phyloP scores from a whole-genome alignment of 192 early-diverging fungal species.

The Coemansia sp. region DNA sequence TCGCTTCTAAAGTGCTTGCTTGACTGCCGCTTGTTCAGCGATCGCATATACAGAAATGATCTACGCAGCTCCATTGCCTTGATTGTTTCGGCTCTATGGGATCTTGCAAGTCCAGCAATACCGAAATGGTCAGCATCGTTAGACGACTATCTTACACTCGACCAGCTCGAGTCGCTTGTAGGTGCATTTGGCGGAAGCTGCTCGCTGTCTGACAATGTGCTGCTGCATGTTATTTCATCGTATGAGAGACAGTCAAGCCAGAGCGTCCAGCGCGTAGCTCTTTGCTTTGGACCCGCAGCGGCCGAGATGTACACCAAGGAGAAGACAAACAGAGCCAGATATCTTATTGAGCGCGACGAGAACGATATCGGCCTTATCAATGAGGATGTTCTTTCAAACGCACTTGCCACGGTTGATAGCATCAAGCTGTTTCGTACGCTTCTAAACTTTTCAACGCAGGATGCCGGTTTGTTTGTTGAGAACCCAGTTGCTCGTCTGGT shows the following conservation, averaged over 20 bases:
- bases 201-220: slow-evolving; percentile 19
- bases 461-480: background rate
- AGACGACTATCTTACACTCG: slow-evolving; percentile 41
- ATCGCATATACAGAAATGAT: slow-evolving; percentile 13
- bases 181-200: slow-evolving; percentile 43
- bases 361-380: slow-evolving; percentile 42
- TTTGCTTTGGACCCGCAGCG: slow-evolving; percentile 44
- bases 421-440: slow-evolving; percentile 30
- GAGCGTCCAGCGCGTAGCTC: slow-evolving; percentile 38
- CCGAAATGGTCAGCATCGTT: slow-evolving; percentile 48
- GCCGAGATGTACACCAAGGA: slow-evolving; percentile 20
- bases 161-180: slow-evolving; percentile 46
- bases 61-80: slow-evolving; percentile 20
- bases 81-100: slow-evolving; percentile 29
- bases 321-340: slow-evolving; percentile 27
- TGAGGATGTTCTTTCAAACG: slow-evolving; percentile 31
- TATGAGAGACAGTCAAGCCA: slow-evolving; percentile 46
- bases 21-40: slow-evolving; percentile 34
- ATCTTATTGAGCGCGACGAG: slow-evolving; percentile 43
- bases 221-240: slow-evolving; percentile 29
- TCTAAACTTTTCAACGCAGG: slow-evolving; percentile 31
- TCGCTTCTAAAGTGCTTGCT: slow-evolving; percentile 22
- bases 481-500: slow-evolving; percentile 12
- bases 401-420: slow-evolving; percentile 25
- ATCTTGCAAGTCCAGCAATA: slow-evolving; percentile 31